A percentile compares a stretch with the other conserved stretches of the same genome.
phyloP scores from a whole-genome alignment of 441 rosid species.

The Gossypium gossypioides region DNA sequence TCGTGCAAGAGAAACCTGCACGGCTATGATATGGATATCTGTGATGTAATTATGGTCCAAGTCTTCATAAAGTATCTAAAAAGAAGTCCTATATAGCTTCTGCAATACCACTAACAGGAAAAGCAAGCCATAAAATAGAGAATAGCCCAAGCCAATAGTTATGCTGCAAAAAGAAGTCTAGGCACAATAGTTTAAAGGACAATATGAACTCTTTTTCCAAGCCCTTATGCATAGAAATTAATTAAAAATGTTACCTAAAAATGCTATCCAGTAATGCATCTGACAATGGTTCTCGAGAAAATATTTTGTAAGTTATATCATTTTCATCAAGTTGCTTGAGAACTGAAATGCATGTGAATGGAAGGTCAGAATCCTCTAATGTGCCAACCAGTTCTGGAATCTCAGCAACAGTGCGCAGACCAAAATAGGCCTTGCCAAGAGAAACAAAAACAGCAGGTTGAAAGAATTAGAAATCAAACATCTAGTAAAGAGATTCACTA shows the following conservation, averaged over 20 bases:
- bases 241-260: constrained; percentile 46
- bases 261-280: constrained; percentile 64
- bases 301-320: constrained; percentile 66
- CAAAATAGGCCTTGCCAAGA: constrained; percentile 57
- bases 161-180: not conserved
- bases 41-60: not conserved
- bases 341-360: constrained; percentile 69
- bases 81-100: not conserved
- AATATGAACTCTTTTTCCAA: not conserved
- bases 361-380: constrained; percentile 61
- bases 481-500: not conserved
- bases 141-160: not conserved
- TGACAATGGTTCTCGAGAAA: constrained; percentile 51
- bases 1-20: not conserved
- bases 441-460: not conserved
- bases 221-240: not conserved
- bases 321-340: constrained; percentile 46
- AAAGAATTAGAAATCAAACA: not conserved
- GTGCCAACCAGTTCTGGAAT: constrained; percentile 76
- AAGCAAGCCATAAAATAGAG: not conserved
- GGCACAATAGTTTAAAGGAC: not conserved
- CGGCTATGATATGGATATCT: not conserved
- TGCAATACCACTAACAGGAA: not conserved
- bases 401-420: constrained; percentile 47
- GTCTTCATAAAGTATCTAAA: not conserved